Base-by-base conservation (phyloP, 2,329 filamentous ascomycete species). In the Exophiala calicioides region DNA sequence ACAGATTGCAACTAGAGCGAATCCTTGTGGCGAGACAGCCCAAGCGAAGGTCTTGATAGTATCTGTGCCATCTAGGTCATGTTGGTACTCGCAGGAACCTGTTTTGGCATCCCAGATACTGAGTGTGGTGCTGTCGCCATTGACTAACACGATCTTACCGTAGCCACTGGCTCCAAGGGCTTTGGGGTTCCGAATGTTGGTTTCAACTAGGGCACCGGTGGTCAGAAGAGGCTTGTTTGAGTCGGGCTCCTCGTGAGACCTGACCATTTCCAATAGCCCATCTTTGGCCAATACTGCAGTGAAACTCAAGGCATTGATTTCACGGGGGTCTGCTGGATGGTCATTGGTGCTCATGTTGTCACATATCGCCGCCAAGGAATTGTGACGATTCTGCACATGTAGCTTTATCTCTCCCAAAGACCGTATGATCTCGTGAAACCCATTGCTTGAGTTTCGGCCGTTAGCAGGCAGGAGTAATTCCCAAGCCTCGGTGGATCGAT, bases 41-140 rank as follows among this genome's bases (percentile, higher is more conserved):
- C 91, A 96, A 65, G 95, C 90, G 9, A 96, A 78, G 65, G 95
- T 90, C 53, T 85, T 82, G 30, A 96, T 89, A 4, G 77, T 79
- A 58, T 93, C 86, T 50, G 85, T 78, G 9, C 77, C 76, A 55
- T 85, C 78, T 55, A 90, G 93, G 21, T 81, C 77, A 59, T 91
- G 81, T 52, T 87, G 79, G 61, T 88, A 90, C 65, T 96, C 90
- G 4, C 95, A 76, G 53, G 89, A 84, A 2, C 84, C 84, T 44
- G 85, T 87, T 53, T 85, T 81, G 8, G 88, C 86, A 61, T 95
- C 90, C 91, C 90, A 96, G 38, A 96, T 95, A 0, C 88, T 94
- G 38, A 96, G 70, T 30, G 83, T 81, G 0, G 85, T 89, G 53
- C 84, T 81, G 10, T 78, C 74, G 3, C 80, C 75, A 62, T 94